Base-by-base conservation (phyloP, 2,329 filamentous ascomycete species). In the Endoconidiophora laricicola region DNA sequence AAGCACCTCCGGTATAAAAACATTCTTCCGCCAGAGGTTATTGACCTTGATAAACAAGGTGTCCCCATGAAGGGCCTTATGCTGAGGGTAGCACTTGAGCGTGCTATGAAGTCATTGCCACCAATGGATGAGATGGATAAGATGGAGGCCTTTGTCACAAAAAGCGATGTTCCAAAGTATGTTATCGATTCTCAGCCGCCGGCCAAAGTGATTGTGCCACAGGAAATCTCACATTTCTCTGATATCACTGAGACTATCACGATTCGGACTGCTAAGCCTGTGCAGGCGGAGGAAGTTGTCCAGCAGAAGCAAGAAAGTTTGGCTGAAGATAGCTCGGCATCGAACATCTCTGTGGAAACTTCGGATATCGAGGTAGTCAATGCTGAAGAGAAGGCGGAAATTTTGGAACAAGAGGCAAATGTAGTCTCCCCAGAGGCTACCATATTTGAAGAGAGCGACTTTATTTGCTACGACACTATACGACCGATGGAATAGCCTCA, bases 1-100 rank as follows among this genome's bases (percentile, higher is more conserved):
- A 36, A 39, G n/a, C 22, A 50, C 44, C 40, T 50, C 3, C 52
- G 48, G 7, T 53, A 50, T 18, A 53, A 47, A 18, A 49, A 36
- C 37, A 16, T 52, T 12, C 36, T 56, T n/a, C 37, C 49, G 7
- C 36, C 45, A 18, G 50, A 53, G 39, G 37, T 16, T 16, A 20
- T 43, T 2, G 33, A 48, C 10, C n/a, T 37, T 16, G 48, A 45
- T 36, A 51, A 43, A 16, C 37, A 38, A 39, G 47, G 49, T 9
- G 29, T 52, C n/a, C 37, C 18, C 16, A 43, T 46, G 49, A 50
- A 46, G 43, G 40, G 48, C 16, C 7, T 49, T 6, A 39, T 49
- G 24, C n/a, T 49, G 41, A 40, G 40, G n/a, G 40, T 40, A 7
- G 48, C 41, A 29, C 20, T 49, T n/a, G 48, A 49, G 41, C 41